Evolutionary conservation across 2,329 filamentous ascomycete genomes (phyloP), one percentile per base, ranked within the genome.

Genomic region (Grosmannia penicillata): DNA sequence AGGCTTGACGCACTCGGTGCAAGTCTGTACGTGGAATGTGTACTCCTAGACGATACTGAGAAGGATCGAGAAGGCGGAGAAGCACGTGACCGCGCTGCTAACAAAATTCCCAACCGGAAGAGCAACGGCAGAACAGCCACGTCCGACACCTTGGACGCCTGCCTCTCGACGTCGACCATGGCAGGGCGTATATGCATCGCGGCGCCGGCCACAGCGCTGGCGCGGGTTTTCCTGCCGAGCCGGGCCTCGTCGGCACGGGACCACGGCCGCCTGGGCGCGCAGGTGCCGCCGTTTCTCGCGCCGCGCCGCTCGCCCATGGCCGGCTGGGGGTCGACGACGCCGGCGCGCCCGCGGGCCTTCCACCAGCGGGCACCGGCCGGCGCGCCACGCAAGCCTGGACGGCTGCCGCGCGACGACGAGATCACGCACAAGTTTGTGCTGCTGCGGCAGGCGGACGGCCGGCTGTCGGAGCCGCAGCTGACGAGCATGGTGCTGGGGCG

Each of bases 161-260:
- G n/a, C n/a, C n/a, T n/a, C 18, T n/a, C 26, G 14, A 13, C 35
- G 14, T 11, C 22, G 26, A 39, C n/a, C 18, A 68, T 68, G 63
- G 58, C 48, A 41, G 43, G 50, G 38, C 42, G 55, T 19, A 42
- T 47, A 39, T 66, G 61, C 43, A 46, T 65, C 30, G 61, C 60
- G 50, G 62, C 58, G 45, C 58, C 64, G 37, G 58, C 60, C n/a
- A 48, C 55, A 26, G 63, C 65, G 43, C 59, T 72, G 6, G 58
- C 62, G 33, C 56, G 59, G 38, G 61, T 68, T 34, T 67, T 71
- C 21, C n/a, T 27, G 7, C 17, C 32, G 3, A 9, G n/a, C 40
- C 6, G 19, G 27, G n/a, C 21, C 15, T 5, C 14, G 28, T 4
- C 27, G n/a, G n/a, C n/a, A n/a, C n/a, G n/a, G n/a, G n/a, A n/a